Evolutionary conservation across 2,329 filamentous ascomycete genomes (phyloP).

Genomic region (Seiridium cupressi): DNA sequence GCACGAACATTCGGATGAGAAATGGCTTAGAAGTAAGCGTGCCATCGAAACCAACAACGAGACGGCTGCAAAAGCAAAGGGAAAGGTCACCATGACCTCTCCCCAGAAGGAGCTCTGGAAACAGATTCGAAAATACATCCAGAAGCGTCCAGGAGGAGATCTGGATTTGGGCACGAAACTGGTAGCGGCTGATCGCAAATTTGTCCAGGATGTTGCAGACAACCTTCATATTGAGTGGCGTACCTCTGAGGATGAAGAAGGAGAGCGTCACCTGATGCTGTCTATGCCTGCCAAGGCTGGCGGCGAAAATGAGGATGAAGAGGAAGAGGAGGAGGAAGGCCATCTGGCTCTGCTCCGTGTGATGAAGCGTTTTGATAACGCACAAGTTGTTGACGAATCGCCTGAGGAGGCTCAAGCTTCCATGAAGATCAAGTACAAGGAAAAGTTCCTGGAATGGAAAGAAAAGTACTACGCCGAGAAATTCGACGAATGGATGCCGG

Average conservation of each 20-base stretch:
- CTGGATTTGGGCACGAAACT: constrained; percentile 73
- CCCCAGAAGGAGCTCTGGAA: constrained; percentile 81
- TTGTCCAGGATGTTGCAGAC: constrained; percentile 82
- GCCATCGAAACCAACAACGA: constrained; percentile 67
- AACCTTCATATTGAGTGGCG: constrained; percentile 56
- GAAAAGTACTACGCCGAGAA: constrained; percentile 89
- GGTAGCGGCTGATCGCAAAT: constrained; percentile 84
- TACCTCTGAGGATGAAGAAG: constrained; percentile 56
- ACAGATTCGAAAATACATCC: constrained; percentile 78
- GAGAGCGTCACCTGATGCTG: constrained; percentile 50
- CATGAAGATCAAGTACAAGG: constrained; percentile 82
- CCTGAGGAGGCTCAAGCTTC: constrained; percentile 75
- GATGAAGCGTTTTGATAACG: constrained; percentile 87
- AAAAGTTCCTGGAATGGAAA: constrained; percentile 92
- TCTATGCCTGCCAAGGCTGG: constrained; percentile 43
- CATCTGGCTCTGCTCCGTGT: constrained; percentile 82
- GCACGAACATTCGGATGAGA: constrained; percentile 80
- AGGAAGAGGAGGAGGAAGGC: constrained; percentile 85
- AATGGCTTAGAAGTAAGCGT: constrained; percentile 89
- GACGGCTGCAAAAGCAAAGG: constrained; percentile 53
- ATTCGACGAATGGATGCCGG: constrained; percentile 75
- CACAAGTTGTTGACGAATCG: constrained; percentile 77
- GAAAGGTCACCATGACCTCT: constrained; percentile 72
- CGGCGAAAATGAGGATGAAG: constrained; percentile 59
- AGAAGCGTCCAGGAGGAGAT: constrained; percentile 60